Evolutionary conservation across 768 basidiomycete species (phyloP), one percentile per base, ranked within the genome.

Genomic region (Pholiota microspora): DNA sequence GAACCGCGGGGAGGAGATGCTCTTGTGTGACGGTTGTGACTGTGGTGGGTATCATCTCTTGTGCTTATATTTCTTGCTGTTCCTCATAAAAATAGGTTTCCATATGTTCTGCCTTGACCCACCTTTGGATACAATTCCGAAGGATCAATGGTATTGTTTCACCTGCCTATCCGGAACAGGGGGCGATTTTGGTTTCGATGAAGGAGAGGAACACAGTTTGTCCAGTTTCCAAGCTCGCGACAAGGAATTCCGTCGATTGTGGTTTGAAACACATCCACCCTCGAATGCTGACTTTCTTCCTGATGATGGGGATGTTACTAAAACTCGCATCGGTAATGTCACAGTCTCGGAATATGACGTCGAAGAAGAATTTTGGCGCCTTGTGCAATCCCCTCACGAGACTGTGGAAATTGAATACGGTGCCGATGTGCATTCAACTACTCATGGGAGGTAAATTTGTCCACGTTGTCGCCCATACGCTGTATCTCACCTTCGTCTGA

Each of bases 371-470:
- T 99, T 98, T 64, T 99, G 97, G 97, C 81, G 94, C 29, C 80
- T 99, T 48, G 94, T 98, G 8, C 90, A 97, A 69, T 89, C 89
- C 15, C 81, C 84, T 53, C 76, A 80, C 38, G 95, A 98, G 67
- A 95, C 92, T 0, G 94, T 99, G 15, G 97, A 99, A 69, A 88
- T 98, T 29, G 97, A 99, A 71, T 99, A 99, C 67, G 97, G 97
- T n/a, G 97, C 97, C 1, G 97, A 99, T 69, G 89, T 99, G 29
- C 95, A 98, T 71, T 96, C 94, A 7, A 95, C 94, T 0, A 96
- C 92, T 7, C 94, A 98, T 63, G 96, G 96, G 71, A 98, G 94
- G 94, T 95, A 69, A 57, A 81, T 38, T 24, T 42, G 36, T 24
- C 9, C 6, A n/a, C n/a, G n/a, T 31, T 28, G 9, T 23, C 10